Base-by-base conservation (phyloP, 2,329 filamentous ascomycete species). In the Ceratocystiopsis minuta region DNA sequence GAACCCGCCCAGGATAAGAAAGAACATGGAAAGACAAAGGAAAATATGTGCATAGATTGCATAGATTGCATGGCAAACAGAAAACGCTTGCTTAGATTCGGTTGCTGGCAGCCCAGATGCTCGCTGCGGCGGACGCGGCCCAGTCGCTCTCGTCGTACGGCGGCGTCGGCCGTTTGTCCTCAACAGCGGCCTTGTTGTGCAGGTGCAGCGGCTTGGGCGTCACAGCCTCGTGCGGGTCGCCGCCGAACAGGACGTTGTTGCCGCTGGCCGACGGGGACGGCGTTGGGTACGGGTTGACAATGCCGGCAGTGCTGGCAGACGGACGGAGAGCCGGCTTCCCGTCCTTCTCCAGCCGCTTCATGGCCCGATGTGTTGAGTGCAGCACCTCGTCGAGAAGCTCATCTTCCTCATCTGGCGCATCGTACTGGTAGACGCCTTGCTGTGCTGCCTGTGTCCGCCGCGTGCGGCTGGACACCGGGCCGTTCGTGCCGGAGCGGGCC, bases 361-460 rank as follows among this genome's bases (percentile, higher is more conserved):
- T 80, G 9, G 78, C 83, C 46, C 73, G 75, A 52, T 79, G 78
- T 0, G 86, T 82, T 6, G 82, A 84, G 39, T 77, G 72, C 36
- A 95, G 66, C 16, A 78, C 86, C 60, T 98, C 90, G 51, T 95
- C 87, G 11, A 96, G 68, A 11, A 98, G 70, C 60, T 98, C 90
- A 45, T 98, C 90, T 55, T 96, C 88, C 59, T 98, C 90, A 53
- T 93, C 87, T 1, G 90, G 85, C 0, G 87, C 87, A 55, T 98
- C 90, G 55, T 96, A 95, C 47, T 84, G 79, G 52, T 82, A 80
- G 39, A 81, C 75, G 5, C 81, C 80, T 10, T 28, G 24, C 47
- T 85, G 79, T 5, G 68, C 65, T 14, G 83, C 78, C 56, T 92
- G 72, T 13, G 83, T 80, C 46, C 85, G 72, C 45, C 88, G 70